Conservation (phyloP, 176 grass and related monocot genomes). For the Pharus latifolius region DNA sequence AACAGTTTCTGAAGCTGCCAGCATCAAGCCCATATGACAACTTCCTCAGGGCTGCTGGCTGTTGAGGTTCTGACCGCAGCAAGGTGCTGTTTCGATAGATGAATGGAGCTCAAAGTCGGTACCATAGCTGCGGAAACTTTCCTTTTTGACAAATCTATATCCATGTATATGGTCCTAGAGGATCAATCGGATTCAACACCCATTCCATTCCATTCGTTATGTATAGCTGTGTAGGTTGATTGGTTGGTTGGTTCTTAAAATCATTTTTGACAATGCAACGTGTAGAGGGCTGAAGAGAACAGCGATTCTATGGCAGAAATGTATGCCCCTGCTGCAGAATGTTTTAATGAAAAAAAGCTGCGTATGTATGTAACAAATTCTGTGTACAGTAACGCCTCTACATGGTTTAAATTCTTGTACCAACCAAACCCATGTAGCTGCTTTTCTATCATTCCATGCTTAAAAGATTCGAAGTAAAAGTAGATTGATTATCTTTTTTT, state of each 20-base stretch:
- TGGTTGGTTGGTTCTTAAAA: neutral
- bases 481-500: too few relatives aligned
- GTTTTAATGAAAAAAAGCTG: neutral
- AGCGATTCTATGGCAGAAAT: neutral
- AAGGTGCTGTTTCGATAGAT: neutral
- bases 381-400: neutral
- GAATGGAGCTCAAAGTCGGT: neutral
- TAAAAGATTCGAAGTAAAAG: too few relatives aligned
- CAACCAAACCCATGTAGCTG: too few relatives aligned
- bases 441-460: too few relatives aligned
- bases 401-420: neutral
- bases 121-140: neutral
- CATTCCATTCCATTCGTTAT: conserved; percentile 11
- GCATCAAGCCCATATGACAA: conserved; percentile 79
- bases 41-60: conserved; percentile 84
- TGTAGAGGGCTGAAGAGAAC: conserved; percentile 14
- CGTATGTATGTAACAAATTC: neutral
- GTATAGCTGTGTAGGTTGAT: conserved; percentile 22
- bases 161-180: conserved; percentile 1
- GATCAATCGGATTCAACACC: conserved; percentile 18
- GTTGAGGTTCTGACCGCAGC: conserved; percentile 15
- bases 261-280: neutral
- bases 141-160: neutral
- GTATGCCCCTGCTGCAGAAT: too few relatives aligned
- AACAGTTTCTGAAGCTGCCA: conserved; percentile 57